phyloP scores from a whole-genome alignment of 495 filamentous ascomycete genomes.

The Trichoderma virens region DNA sequence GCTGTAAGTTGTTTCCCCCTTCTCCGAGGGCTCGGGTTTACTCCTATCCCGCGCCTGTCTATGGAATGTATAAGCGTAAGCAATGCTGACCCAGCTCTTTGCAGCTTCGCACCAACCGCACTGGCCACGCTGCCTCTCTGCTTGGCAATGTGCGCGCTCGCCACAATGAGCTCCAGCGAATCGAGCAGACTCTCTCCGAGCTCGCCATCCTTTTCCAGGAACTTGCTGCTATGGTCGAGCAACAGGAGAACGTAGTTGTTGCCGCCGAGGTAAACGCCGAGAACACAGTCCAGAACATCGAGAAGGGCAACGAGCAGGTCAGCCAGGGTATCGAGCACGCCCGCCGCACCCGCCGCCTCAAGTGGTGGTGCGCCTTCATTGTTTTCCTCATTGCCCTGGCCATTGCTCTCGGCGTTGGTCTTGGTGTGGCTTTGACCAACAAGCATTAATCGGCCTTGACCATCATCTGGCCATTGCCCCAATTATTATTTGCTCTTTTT shows the following conservation, averaged over 20 bases:
- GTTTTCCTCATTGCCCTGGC: conserved; percentile 48
- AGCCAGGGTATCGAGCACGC: conserved; percentile 52
- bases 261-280: conserved; percentile 48
- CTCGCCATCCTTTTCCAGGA: conserved; percentile 59
- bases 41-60: conserved; percentile 17
- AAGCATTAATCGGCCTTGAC: background rate
- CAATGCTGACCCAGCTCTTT: background rate
- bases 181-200: conserved; percentile 59
- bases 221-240: conserved; percentile 55
- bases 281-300: conserved; percentile 48
- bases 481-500: background rate
- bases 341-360: conserved; percentile 51
- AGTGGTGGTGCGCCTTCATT: conserved; percentile 63
- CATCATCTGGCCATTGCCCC: background rate
- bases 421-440: conserved; percentile 25
- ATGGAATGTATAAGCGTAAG: background rate
- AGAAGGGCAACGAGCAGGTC: conserved; percentile 53
- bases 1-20: conserved; percentile 46
- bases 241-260: conserved; percentile 51
- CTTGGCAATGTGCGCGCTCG: conserved; percentile 67
- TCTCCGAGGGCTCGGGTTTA: too few species aligned
- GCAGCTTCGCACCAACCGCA: conserved; percentile 62
- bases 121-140: conserved; percentile 55
- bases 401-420: conserved; percentile 41
- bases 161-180: conserved; percentile 66